Evolutionary conservation across 2,329 filamentous ascomycete species (phyloP).

Genomic region (Colletotrichum sp.): DNA sequence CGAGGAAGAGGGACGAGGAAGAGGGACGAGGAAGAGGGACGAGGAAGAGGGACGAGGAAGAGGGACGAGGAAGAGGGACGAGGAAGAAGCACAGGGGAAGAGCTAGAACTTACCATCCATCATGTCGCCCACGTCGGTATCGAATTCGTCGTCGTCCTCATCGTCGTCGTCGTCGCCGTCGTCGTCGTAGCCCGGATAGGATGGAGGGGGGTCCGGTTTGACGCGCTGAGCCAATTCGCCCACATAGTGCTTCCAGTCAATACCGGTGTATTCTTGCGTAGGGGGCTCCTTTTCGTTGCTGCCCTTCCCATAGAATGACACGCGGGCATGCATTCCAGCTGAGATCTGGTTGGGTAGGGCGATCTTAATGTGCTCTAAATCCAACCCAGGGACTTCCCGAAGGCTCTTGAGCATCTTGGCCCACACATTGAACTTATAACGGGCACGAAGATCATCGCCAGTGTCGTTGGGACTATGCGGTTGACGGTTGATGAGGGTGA

Average conservation of each 20-base stretch:
- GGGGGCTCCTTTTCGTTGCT: not conserved
- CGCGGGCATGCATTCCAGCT: not conserved
- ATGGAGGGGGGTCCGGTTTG: constrained; percentile 12
- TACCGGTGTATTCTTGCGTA: constrained; percentile 33
- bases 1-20: too few relatives aligned
- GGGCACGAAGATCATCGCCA: not conserved
- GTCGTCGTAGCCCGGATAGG: not conserved
- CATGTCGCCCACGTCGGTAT: not conserved
- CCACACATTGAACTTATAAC: constrained; percentile 41
- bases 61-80: not conserved
- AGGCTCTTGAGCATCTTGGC: constrained; percentile 35
- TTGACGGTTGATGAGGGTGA: constrained; percentile 31
- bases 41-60: too few relatives aligned
- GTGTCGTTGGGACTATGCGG: not conserved
- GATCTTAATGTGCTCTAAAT: constrained; percentile 37
- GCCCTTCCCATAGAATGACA: not conserved
- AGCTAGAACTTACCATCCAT: constrained; percentile 6
- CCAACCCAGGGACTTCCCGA: constrained; percentile 31
- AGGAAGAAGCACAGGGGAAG: not conserved
- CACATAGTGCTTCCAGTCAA: constrained; percentile 40
- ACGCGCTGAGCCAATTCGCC: constrained; percentile 27
- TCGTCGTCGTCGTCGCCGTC: not conserved
- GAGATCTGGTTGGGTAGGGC: constrained; percentile 29
- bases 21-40: not conserved
- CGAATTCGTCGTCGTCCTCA: not conserved